Evolutionary conservation across 306 rosid species (phyloP).

Genomic region (Ceratonia siliqua): DNA sequence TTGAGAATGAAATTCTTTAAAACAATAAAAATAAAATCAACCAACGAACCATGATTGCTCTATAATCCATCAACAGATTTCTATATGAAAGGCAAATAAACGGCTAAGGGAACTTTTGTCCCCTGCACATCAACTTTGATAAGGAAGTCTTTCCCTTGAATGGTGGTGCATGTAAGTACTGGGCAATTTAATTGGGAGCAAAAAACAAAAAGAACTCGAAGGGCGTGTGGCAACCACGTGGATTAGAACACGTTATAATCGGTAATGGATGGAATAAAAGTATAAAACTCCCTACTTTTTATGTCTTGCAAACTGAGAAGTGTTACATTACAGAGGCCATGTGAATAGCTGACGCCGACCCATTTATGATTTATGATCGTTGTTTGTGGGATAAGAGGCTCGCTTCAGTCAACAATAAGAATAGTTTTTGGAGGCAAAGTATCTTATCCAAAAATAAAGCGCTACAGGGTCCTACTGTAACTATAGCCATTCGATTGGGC

Average conservation of each 20-base stretch:
- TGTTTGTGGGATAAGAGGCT: constrained; percentile 10
- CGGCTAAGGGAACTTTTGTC: too few species aligned
- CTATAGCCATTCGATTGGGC: constrained; percentile 21
- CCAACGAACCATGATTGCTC: too few species aligned
- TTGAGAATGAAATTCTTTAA: too few species aligned
- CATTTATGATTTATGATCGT: background rate
- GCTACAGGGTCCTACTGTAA: background rate
- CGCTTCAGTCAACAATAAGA: background rate
- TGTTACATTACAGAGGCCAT: background rate
- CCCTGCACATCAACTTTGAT: too few species aligned
- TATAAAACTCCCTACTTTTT: background rate
- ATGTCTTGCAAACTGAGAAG: background rate
- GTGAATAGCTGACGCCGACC: background rate
- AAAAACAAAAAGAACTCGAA: background rate
- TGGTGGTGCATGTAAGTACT: too few species aligned
- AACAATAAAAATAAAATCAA: too few species aligned
- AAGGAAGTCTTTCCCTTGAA: too few species aligned
- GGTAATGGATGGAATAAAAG: background rate
- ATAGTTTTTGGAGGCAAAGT: background rate
- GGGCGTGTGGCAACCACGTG: constrained; percentile 35
- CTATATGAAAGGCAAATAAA: too few species aligned
- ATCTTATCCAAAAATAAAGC: constrained; percentile 12
- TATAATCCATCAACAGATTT: too few species aligned
- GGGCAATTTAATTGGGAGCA: background rate
- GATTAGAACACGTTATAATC: background rate